A percentile compares a stretch with the other conserved stretches of the same genome.
Conservation (phyloP, 345 rosid species). For the Eucalyptus sp. region DNA sequence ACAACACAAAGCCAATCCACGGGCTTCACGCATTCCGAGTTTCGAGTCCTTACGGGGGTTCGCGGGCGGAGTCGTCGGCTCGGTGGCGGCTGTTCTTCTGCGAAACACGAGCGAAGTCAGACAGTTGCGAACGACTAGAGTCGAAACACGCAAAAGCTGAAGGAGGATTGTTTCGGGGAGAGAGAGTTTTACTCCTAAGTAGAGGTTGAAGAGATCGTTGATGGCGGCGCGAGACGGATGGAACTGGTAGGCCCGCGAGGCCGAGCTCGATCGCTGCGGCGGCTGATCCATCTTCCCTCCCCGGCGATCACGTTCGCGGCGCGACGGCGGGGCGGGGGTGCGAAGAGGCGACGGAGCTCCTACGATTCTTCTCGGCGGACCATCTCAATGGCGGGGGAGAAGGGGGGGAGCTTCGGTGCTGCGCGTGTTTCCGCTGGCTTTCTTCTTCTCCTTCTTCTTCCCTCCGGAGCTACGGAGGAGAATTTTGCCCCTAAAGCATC, state of each 20-base stretch:
- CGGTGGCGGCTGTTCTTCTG: slow-evolving; percentile 75
- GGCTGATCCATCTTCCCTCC: slow-evolving; percentile 51
- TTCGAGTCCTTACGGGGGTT: slow-evolving; percentile 53
- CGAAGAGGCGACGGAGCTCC: background rate
- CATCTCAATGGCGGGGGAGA: background rate
- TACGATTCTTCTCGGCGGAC: background rate
- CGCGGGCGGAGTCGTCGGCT: slow-evolving; percentile 61
- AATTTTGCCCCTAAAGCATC: background rate
- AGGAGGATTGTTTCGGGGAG: background rate
- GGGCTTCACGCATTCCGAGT: background rate
- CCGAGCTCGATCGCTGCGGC: slow-evolving; percentile 47
- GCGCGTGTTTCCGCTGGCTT: background rate
- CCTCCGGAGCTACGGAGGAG: background rate
- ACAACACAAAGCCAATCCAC: background rate
- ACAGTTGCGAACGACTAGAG: background rate
- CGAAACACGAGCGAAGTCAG: background rate
- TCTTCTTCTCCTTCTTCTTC: background rate
- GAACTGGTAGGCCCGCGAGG: slow-evolving; percentile 67
- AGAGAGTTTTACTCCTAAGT: slow-evolving; percentile 47
- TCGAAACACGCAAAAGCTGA: background rate
- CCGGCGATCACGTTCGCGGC: background rate
- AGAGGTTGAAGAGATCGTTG: slow-evolving; percentile 78
- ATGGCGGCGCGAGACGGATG: slow-evolving; percentile 75
- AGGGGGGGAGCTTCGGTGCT: background rate
- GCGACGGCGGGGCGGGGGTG: background rate